Conservation (phyloP, 768 basidiomycete genomes). For the Trametes cingulata region DNA sequence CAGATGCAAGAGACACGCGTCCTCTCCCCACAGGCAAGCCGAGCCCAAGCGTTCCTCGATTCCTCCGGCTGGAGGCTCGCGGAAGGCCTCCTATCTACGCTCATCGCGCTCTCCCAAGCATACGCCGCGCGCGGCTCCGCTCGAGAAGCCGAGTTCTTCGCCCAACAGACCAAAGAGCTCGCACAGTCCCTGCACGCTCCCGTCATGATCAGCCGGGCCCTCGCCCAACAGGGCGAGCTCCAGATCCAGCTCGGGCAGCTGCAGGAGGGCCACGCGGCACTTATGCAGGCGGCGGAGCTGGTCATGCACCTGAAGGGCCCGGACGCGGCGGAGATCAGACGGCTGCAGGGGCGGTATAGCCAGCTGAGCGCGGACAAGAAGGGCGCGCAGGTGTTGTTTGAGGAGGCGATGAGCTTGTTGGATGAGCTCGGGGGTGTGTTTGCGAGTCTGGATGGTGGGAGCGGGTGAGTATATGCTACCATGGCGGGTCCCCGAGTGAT, state of each 20-base stretch:
- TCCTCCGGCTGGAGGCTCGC: conserved; percentile 76
- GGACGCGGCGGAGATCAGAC: conserved; percentile 58
- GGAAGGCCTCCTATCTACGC: conserved; percentile 64
- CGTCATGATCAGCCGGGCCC: conserved; percentile 62
- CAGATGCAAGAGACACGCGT: conserved; percentile 1
- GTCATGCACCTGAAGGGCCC: conserved; percentile 50
- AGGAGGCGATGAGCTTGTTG: conserved; percentile 56
- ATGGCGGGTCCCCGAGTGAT: too few species aligned
- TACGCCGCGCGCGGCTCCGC: conserved; percentile 78
- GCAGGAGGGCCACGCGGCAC: conserved; percentile 53
- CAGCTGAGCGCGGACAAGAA: conserved; percentile 41
- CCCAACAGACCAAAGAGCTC: conserved; percentile 73
- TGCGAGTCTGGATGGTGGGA: conserved; percentile 48
- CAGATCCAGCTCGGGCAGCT: conserved; percentile 62
- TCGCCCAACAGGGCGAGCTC: conserved; percentile 69
- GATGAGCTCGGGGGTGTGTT: conserved; percentile 62
- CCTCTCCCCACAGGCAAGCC: conserved; percentile 14
- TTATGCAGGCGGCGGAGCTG: conserved; percentile 51
- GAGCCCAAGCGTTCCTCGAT: conserved; percentile 43
- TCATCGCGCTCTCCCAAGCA: conserved; percentile 63
- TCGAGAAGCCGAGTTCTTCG: conserved; percentile 83
- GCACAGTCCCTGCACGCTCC: conserved; percentile 69
- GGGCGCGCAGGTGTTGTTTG: conserved; percentile 55
- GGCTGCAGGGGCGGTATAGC: conserved; percentile 57
- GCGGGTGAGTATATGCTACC: conserved; percentile 41